Conservation (phyloP, 2,329 filamentous ascomycete genomes). For the Ceratocystis ficicola region DNA sequence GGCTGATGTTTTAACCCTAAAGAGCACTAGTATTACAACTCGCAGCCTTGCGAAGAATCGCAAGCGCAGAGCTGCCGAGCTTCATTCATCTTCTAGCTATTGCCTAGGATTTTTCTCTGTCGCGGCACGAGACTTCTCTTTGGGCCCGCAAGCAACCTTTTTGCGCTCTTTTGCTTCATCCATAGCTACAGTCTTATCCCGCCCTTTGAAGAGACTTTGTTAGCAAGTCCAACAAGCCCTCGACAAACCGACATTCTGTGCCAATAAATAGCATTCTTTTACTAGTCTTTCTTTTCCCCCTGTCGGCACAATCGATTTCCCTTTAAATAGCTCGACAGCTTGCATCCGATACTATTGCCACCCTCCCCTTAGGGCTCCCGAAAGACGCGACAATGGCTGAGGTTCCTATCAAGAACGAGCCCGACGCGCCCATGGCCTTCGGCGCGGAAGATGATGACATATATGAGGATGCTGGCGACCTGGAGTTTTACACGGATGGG, state of each 20-base stretch:
- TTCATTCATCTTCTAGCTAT: background rate
- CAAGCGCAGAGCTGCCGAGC: background rate
- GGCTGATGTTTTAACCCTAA: background rate
- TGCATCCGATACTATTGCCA: background rate
- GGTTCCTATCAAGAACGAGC: constrained; percentile 38
- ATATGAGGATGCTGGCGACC: constrained; percentile 48
- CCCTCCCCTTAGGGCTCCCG: background rate
- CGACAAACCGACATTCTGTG: background rate
- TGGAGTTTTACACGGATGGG: constrained; percentile 40
- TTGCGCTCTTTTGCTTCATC: background rate
- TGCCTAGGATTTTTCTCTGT: background rate
- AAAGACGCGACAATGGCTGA: constrained; percentile 17
- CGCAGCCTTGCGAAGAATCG: background rate
- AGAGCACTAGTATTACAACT: background rate
- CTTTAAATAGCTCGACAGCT: background rate
- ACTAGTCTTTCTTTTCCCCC: background rate
- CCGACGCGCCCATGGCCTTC: constrained; percentile 30
- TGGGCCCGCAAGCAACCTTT: background rate
- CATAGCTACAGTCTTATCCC: background rate
- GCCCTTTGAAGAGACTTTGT: background rate
- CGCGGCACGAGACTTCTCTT: background rate
- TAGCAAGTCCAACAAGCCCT: too few relatives aligned
- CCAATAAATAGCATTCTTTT: background rate
- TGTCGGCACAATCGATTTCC: background rate
- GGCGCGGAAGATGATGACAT: constrained; percentile 53